Evolutionary conservation across 129 eudicot species (phyloP).

Genomic region (Tagetes erecta): DNA sequence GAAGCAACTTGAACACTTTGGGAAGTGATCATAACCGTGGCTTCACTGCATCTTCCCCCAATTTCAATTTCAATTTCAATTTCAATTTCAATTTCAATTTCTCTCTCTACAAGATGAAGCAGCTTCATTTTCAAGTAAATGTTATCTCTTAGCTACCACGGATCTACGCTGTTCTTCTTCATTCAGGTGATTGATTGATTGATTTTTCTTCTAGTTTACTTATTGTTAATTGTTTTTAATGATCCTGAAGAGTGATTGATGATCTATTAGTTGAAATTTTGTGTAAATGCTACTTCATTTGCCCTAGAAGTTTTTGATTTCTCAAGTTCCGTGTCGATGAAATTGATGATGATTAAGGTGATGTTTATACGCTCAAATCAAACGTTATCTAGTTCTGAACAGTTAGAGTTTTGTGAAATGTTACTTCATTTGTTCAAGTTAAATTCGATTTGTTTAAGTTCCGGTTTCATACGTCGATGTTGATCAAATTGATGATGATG

Average conservation of each 20-base stretch:
- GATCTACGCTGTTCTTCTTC: conserved; percentile 23
- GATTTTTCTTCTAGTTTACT: conserved; percentile 7
- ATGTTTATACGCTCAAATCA: too few species aligned
- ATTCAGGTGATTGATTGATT: conserved; percentile 4
- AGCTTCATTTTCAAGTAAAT: conserved; percentile 13
- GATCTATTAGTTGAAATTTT: neutral
- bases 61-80: neutral
- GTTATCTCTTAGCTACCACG: conserved; percentile 7
- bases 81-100: neutral
- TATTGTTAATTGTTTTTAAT: neutral
- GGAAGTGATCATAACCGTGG: conserved; percentile 15
- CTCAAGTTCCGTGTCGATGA: neutral
- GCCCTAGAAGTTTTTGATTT: conserved; percentile 12
- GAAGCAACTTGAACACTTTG: neutral
- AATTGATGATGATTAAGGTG: too few species aligned
- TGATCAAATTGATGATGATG: neutral
- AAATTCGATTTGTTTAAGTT: neutral
- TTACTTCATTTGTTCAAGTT: too few species aligned
- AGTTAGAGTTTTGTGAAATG: too few species aligned
- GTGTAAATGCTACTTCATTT: neutral
- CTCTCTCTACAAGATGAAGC: conserved; percentile 19
- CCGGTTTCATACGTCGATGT: neutral
- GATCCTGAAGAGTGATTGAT: conserved; percentile 7
- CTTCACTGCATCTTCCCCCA: neutral
- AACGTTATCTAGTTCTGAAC: too few species aligned